Percentiles rank a stretch among this genome's conserved stretches.
These are phyloP conservation scores for Colletotrichum endophyticum DNA, from an alignment of 2,329 filamentous ascomycete species.

Conservation along the genomic window DNA sequence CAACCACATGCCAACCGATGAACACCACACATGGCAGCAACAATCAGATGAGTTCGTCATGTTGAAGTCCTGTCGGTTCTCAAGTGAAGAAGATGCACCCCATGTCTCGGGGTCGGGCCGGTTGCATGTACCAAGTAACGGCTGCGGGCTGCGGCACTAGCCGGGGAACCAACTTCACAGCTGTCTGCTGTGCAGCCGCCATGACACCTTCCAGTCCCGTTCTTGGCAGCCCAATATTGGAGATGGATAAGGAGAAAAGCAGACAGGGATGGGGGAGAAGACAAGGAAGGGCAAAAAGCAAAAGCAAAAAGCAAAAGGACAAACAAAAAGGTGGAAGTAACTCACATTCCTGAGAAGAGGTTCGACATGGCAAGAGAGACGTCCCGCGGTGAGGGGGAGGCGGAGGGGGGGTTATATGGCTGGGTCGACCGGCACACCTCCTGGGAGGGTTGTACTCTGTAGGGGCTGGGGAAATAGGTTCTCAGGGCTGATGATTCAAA, in stretches of 20 bases:
- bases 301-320: background rate
- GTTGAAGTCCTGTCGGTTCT: background rate
- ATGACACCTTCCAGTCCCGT: background rate
- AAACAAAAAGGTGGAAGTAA: conserved; percentile 29
- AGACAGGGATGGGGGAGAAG: background rate
- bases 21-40: background rate
- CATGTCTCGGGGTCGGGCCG: conserved; percentile 8
- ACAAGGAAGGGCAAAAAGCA: background rate
- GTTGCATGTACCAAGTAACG: conserved; percentile 14
- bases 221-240: background rate
- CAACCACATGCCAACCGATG: background rate
- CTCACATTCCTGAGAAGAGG: conserved; percentile 68
- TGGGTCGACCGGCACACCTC: conserved; percentile 5
- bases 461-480: conserved; percentile 12
- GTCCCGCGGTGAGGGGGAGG: conserved; percentile 21
- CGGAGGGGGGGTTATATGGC: conserved; percentile 22
- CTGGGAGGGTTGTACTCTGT: conserved; percentile 3
- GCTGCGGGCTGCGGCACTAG: conserved; percentile 17
- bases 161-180: conserved; percentile 15
- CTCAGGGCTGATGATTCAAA: conserved; percentile 11
- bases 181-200: conserved; percentile 14
- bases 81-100: conserved; percentile 13
- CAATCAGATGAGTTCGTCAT: background rate
- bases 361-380: conserved; percentile 55
- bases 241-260: background rate